Evolutionary conservation across 805 yeast species (phyloP).

Genomic region (Sugiyamaella mastotermitis): DNA sequence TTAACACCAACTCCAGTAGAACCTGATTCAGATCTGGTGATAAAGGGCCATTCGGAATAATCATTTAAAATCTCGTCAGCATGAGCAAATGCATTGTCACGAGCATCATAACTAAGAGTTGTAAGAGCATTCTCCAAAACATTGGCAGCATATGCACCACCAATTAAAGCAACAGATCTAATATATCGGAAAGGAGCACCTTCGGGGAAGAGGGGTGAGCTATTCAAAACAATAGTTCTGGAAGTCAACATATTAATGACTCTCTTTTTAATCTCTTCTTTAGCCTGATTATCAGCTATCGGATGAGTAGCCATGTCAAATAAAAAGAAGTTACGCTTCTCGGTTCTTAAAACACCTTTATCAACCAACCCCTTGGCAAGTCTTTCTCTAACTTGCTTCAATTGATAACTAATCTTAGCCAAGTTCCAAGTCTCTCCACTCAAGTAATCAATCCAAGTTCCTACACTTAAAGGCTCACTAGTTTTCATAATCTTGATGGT

Average conservation of each 20-base stretch:
- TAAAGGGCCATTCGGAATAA: slow-evolving; percentile 82
- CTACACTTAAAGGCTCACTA: slow-evolving; percentile 74
- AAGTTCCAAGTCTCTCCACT: slow-evolving; percentile 96
- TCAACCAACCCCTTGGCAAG: slow-evolving; percentile 95
- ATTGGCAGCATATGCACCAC: slow-evolving; percentile 92
- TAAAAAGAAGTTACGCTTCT: slow-evolving; percentile 85
- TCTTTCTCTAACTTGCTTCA: slow-evolving; percentile 95
- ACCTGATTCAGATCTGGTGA: slow-evolving; percentile 37
- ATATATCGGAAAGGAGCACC: slow-evolving; percentile 61
- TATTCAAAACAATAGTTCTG: slow-evolving; percentile 56
- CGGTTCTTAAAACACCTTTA: slow-evolving; percentile 93
- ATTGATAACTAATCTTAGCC: slow-evolving; percentile 87
- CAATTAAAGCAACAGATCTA: slow-evolving; percentile 74
- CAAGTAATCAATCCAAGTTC: slow-evolving; percentile 88
- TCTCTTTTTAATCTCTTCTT: slow-evolving; percentile 72
- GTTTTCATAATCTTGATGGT: slow-evolving; percentile 83
- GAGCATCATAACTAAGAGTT: slow-evolving; percentile 71
- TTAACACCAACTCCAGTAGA: slow-evolving; percentile 60
- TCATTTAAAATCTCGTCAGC: slow-evolving; percentile 88
- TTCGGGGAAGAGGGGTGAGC: slow-evolving; percentile 61
- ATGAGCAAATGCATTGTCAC: slow-evolving; percentile 87
- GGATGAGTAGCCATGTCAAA: slow-evolving; percentile 99
- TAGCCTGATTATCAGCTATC: slow-evolving; percentile 76
- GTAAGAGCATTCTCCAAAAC: slow-evolving; percentile 82
- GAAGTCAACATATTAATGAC: slow-evolving; percentile 63